phyloP scores from a whole-genome alignment of 768 basidiomycete genomes.

The Auricularia sp. region DNA sequence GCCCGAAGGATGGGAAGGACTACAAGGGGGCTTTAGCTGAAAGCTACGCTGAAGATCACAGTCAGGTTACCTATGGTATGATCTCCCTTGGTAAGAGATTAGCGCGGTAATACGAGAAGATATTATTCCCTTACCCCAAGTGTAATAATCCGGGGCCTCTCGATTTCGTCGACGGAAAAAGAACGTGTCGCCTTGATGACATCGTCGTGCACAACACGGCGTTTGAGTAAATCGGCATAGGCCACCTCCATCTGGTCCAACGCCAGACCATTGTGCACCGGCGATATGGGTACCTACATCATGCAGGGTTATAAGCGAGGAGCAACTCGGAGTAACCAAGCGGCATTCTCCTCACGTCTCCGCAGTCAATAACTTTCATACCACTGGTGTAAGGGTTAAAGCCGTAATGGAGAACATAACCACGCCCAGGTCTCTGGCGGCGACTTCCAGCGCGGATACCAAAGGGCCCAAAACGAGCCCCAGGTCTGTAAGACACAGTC shows the following conservation, averaged over 20 bases:
- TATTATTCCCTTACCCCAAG: conserved; percentile 32
- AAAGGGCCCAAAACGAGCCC: conserved; percentile 80
- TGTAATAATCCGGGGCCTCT: conserved; percentile 66
- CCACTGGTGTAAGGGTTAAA: conserved; percentile 57
- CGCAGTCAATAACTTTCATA: conserved; percentile 68
- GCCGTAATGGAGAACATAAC: conserved; percentile 45
- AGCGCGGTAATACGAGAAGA: no score
- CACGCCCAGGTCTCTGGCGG: conserved; percentile 41
- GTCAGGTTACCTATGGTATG: conserved; percentile 48
- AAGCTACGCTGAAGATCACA: no score
- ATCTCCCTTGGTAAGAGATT: conserved; percentile 37
- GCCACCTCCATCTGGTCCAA: conserved; percentile 82
- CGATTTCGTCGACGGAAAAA: conserved; percentile 45
- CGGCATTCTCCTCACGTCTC: conserved; percentile 44
- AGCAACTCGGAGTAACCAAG: conserved; percentile 25
- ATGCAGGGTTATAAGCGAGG: no score
- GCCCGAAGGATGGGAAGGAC: conserved; percentile 78
- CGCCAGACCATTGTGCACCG: conserved; percentile 76
- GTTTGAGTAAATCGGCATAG: conserved; percentile 63
- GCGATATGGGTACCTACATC: conserved; percentile 39
- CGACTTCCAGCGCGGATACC: conserved; percentile 75
- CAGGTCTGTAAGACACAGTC: conserved; percentile 40
- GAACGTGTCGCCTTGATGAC: conserved; percentile 14
- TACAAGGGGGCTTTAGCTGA: no score
- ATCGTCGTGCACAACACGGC: conserved; percentile 30